phyloP scores from a whole-genome alignment of 2,329 filamentous ascomycete genomes.

The Didymella keratinophila region DNA sequence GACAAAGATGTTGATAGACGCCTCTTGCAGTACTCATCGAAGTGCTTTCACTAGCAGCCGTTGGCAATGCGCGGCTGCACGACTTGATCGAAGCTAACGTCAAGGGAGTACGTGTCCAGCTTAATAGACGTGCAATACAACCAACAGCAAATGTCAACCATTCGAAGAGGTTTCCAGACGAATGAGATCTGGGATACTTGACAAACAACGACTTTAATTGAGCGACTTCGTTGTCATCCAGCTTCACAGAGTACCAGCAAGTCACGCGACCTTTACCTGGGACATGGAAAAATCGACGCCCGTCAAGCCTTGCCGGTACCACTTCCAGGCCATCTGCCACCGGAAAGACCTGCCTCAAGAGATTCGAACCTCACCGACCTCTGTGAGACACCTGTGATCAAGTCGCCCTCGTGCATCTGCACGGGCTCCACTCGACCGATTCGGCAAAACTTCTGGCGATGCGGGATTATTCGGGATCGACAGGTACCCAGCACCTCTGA shows the following conservation, averaged over 20 bases:
- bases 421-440: constrained; percentile 25
- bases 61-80: not conserved
- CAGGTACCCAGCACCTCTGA: constrained; percentile 21
- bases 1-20: not conserved
- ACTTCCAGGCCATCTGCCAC: not conserved
- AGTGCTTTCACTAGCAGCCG: not conserved
- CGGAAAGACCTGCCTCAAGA: constrained; percentile 5
- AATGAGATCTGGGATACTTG: not conserved
- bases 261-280: not conserved
- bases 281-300: not conserved
- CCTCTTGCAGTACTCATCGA: not conserved
- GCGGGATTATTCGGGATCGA: constrained; percentile 26
- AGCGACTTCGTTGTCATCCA: not conserved
- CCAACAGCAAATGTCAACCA: no score
- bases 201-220: not conserved
- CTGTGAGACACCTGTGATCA: constrained; percentile 16
- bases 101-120: not conserved
- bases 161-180: not conserved
- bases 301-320: constrained; percentile 1
- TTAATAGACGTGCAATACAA: not conserved
- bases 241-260: not conserved
- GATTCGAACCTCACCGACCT: constrained; percentile 11
- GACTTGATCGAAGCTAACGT: not conserved
- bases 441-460: constrained; percentile 21
- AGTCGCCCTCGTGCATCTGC: constrained; percentile 7